Evolutionary conservation across 2,329 filamentous ascomycete genomes (phyloP).

Genomic region (Fusarium redolens): DNA sequence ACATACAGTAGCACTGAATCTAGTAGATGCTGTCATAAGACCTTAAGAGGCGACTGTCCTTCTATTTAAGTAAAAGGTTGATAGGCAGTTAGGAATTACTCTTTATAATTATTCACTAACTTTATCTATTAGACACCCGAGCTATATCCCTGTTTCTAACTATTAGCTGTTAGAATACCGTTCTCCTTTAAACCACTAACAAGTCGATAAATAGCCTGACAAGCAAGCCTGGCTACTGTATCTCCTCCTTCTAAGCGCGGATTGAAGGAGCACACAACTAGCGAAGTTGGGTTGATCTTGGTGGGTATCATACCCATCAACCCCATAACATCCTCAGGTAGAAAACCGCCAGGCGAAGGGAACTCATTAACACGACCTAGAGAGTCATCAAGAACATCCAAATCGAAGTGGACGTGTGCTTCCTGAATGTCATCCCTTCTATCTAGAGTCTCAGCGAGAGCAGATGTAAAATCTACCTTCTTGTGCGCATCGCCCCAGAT

Average conservation of each 20-base stretch:
- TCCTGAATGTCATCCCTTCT: background rate
- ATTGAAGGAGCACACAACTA: background rate
- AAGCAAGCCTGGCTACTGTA: background rate
- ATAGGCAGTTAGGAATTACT: background rate
- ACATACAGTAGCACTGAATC: no score
- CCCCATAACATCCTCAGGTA: background rate
- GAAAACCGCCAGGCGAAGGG: background rate
- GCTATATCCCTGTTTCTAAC: no score
- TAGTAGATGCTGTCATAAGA: no score
- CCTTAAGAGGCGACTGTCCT: no score
- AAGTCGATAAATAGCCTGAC: background rate
- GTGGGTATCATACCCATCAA: background rate
- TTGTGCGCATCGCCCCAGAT: background rate
- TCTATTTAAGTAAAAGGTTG: no score
- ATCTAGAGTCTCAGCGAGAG: background rate
- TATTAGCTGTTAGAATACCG: no score
- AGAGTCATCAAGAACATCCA: background rate
- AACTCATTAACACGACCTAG: background rate
- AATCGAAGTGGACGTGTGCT: background rate
- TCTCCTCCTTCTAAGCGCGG: background rate
- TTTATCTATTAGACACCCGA: accelerated
- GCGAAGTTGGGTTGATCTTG: background rate
- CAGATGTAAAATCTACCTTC: background rate
- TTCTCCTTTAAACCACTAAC: background rate
- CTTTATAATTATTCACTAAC: background rate